Evolutionary conservation across 805 yeast species (phyloP).

Genomic region (Naumovozyma castellii): DNA sequence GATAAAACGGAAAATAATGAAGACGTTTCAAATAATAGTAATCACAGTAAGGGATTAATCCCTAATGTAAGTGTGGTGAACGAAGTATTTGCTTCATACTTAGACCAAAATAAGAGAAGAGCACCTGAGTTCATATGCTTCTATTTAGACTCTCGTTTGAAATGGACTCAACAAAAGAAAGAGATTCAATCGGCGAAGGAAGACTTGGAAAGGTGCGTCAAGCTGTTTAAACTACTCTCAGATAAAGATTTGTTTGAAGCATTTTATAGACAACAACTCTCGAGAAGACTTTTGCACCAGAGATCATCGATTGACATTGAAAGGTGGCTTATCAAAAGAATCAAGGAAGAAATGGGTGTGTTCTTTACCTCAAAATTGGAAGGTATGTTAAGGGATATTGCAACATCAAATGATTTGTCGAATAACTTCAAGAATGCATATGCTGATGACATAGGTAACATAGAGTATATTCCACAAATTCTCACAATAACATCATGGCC

Average conservation of each 20-base stretch:
- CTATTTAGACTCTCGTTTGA: constrained; percentile 49
- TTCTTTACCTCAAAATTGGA: constrained; percentile 71
- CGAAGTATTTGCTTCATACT: constrained; percentile 15
- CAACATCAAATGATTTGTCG: constrained; percentile 39
- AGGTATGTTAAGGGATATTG: constrained; percentile 79
- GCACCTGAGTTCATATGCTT: constrained; percentile 48
- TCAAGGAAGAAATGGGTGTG: constrained; percentile 70
- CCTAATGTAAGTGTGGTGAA: not conserved
- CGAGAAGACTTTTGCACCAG: constrained; percentile 59
- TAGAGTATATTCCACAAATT: constrained; percentile 42
- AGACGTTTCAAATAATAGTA: constrained; percentile 17
- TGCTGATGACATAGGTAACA: constrained; percentile 10
- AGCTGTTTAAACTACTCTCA: constrained; percentile 55
- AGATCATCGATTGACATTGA: constrained; percentile 52
- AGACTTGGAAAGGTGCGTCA: constrained; percentile 45
- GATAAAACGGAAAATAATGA: constrained; percentile 13
- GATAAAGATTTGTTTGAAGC: constrained; percentile 85
- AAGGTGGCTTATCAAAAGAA: constrained; percentile 51
- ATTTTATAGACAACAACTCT: constrained; percentile 76
- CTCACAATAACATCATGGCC: constrained; percentile 66
- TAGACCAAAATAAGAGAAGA: constrained; percentile 29
- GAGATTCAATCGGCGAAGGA: constrained; percentile 27
- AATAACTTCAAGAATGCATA: constrained; percentile 4
- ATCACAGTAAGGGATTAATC: no score
- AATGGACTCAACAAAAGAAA: constrained; percentile 38